Base-by-base conservation (phyloP, 2,329 filamentous ascomycete genomes). In the Knufia petricola region DNA sequence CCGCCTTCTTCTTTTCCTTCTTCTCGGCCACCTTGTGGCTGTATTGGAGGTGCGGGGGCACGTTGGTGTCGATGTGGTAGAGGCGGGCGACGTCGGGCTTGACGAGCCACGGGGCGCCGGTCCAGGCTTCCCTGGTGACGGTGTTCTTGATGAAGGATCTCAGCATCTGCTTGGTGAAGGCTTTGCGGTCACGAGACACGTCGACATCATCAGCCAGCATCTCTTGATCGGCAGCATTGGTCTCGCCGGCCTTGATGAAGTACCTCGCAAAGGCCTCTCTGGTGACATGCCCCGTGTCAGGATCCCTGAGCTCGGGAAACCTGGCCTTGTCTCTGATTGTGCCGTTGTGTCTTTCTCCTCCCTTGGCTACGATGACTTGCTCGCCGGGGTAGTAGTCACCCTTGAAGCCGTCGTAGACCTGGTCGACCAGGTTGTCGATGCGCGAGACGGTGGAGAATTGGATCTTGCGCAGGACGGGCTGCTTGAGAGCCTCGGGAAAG, bases 121-220 rank as follows among this genome's bases (percentile, higher is more conserved):
- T 90, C 87, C 89, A 96, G 3, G 87, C 79, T 61, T 96, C 92
- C 52, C 90, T 75, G 1, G 82, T 84, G n/a, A 95, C 84, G 0
- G 88, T 92, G 66, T 94, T 89, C 64, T 95, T 95, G 55, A 98
- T 86, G 57, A 95, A 98, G 4, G 88, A 87, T 28, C 90, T 82
- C 34, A 98, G 73, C 64, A 95, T 89, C 42, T 89, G 82, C 67
- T 98, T 96, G 23, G 90, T 95, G 63, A 96, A 98, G 40, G 87
- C 78, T 59, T 90, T 94, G 46, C 88, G 81, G 62, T 95, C 89
- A 53, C 92, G 84, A 54, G 79, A 83, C 49, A 96, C 82, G 61
- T 94, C 84, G 43, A 84, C 74, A 65, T 87, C 84, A 57, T 89
- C 84, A 15, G 92, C 75, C n/a, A 87, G 72, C 9, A 82, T 83